A percentile compares a stretch with the other conserved stretches of the same genome.
Evolutionary conservation across 2,329 filamentous ascomycete genomes (phyloP).

Genomic region (Trichoderma breve): DNA sequence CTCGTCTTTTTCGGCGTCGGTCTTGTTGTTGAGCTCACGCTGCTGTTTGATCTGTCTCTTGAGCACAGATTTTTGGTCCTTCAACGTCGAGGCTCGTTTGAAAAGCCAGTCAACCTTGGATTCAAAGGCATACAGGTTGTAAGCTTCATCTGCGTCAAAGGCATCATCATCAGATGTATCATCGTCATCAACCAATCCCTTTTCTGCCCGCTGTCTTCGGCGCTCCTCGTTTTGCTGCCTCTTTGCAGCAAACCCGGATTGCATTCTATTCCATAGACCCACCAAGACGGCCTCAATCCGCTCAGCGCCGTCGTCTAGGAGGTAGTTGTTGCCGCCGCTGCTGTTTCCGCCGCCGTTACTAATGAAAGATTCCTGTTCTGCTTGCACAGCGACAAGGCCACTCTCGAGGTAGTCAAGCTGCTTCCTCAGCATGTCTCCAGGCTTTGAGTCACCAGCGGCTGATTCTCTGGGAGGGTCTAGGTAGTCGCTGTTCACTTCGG

Average conservation of each 20-base stretch:
- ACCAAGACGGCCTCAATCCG: constrained; percentile 57
- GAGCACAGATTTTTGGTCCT: constrained; percentile 85
- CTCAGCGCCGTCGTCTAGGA: constrained; percentile 34
- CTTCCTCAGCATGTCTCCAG: constrained; percentile 47
- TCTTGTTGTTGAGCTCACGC: constrained; percentile 85
- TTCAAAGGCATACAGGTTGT: constrained; percentile 73
- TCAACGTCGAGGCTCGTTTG: constrained; percentile 69
- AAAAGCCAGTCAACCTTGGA: constrained; percentile 77
- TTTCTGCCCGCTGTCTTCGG: constrained; percentile 51
- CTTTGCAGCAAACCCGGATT: constrained; percentile 50
- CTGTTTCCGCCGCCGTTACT: constrained; percentile 19
- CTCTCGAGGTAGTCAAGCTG: constrained; percentile 72
- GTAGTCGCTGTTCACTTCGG: constrained; percentile 50
- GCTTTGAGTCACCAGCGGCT: constrained; percentile 33
- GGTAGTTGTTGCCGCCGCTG: constrained; percentile 26
- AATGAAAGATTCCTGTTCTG: constrained; percentile 50
- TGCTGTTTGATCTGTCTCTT: constrained; percentile 94
- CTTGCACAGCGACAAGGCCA: constrained; percentile 59
- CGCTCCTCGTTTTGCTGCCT: constrained; percentile 54
- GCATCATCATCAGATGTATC: constrained; percentile 63
- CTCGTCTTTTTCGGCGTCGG: constrained; percentile 68
- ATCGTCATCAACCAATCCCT: constrained; percentile 57
- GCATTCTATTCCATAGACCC: constrained; percentile 58
- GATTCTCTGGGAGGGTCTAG: constrained; percentile 40
- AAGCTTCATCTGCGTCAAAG: constrained; percentile 57